These are phyloP conservation scores for Silene coronaria DNA, from an alignment of 179 eudicot species.

Conservation along the genomic window DNA sequence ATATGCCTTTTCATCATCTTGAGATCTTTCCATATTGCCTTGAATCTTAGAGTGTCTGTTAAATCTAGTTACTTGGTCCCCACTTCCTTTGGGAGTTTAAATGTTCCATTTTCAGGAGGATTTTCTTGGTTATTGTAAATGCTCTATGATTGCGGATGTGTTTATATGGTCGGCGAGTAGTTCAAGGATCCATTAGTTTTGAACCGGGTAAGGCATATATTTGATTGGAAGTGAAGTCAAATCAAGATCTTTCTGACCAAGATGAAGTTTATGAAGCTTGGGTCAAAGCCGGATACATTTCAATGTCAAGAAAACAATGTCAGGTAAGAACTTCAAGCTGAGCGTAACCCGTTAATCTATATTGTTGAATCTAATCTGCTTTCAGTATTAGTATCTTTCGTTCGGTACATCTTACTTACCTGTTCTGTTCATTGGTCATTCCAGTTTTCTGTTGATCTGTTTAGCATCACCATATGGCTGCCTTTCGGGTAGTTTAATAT, in stretches of 20 bases:
- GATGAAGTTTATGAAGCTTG: constrained; percentile 99
- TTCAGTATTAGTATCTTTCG: not conserved
- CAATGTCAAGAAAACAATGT: constrained; percentile 61
- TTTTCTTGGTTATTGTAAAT: constrained; percentile 29
- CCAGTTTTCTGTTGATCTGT: not conserved
- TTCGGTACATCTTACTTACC: not conserved
- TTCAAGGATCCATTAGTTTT: constrained; percentile 34
- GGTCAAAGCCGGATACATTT: constrained; percentile 81
- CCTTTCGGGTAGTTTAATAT: not conserved
- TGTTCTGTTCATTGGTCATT: not conserved
- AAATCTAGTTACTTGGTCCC: constrained; percentile 50
- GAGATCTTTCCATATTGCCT: constrained; percentile 39
- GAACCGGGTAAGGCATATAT: constrained; percentile 24
- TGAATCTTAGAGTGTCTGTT: constrained; percentile 31
- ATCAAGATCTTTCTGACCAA: constrained; percentile 32
- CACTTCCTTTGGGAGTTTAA: constrained; percentile 28
- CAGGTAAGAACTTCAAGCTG: constrained; percentile 47
- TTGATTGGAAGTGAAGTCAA: constrained; percentile 20
- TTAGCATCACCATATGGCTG: not conserved
- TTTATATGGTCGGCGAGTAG: constrained; percentile 24
- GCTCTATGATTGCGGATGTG: constrained; percentile 34
- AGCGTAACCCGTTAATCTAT: not conserved
- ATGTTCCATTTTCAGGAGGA: constrained; percentile 29
- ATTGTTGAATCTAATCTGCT: not conserved
- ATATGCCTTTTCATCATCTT: constrained; percentile 35